These are phyloP conservation scores for Dryas octopetala DNA, from an alignment of 306 rosid genomes.

Conservation along the genomic window DNA sequence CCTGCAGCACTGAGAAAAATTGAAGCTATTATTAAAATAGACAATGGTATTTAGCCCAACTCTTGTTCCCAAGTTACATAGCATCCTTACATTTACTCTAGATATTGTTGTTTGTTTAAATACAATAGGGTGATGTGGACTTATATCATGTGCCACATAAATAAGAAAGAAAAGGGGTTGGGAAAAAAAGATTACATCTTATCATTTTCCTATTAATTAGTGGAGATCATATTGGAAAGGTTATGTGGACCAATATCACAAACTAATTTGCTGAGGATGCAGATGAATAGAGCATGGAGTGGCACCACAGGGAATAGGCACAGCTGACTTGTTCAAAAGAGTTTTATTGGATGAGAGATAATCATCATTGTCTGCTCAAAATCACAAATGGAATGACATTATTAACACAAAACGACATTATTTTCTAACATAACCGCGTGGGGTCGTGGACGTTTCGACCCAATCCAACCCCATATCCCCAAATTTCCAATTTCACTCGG, in stretches of 20 bases:
- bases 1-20: too few relatives aligned
- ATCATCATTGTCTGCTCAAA: background rate
- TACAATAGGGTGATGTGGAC: too few relatives aligned
- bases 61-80: too few relatives aligned
- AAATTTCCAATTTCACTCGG: slow-evolving; percentile 41
- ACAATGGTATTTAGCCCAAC: too few relatives aligned
- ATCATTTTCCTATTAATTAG: too few relatives aligned
- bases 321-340: slow-evolving; percentile 56
- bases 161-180: too few relatives aligned
- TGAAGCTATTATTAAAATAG: too few relatives aligned
- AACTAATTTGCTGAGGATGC: background rate
- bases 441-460: slow-evolving; percentile 48
- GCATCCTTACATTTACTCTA: too few relatives aligned
- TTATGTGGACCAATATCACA: background rate
- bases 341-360: background rate
- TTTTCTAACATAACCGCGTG: slow-evolving; percentile 56
- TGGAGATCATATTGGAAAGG: background rate
- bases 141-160: too few relatives aligned
- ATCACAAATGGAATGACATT: background rate
- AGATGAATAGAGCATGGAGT: background rate
- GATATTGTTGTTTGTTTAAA: too few relatives aligned
- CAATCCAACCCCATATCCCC: background rate
- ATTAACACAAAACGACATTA: slow-evolving; percentile 1
- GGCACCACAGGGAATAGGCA: too few relatives aligned
- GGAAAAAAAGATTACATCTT: too few relatives aligned